Evolutionary conservation across 2,329 filamentous ascomycete genomes (phyloP), one percentile per base, ranked within the genome.

Genomic region (Colletotrichum sansevieriae): DNA sequence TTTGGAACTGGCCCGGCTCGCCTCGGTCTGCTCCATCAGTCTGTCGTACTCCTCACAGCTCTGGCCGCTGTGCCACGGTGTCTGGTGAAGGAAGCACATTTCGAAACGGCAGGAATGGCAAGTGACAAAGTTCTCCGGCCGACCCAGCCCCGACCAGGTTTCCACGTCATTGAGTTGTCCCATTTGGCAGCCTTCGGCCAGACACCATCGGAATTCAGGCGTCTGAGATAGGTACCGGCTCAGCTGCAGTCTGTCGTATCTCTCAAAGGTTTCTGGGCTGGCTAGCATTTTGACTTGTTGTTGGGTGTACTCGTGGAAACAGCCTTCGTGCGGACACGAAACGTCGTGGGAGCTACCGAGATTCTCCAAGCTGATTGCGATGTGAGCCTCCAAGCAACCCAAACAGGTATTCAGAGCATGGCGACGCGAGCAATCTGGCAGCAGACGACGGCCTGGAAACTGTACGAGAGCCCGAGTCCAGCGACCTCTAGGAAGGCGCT

Each of bases 71-170:
- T 77, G 76, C 75, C 74, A 77, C 0, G 72, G 65, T 4, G 56
- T 62, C 49, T 75, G 71, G 68, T 75, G 75, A 1, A 44, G n/a
- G 57, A 72, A 76, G 65, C 76, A 77, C 73, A 75, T 76, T n/a
- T 49, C 59, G 15, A 73, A 74, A 29, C 41, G 29, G 63, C 77
- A 74, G 58, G 71, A 54, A 68, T 71, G 47, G 66, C 76, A 74
- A 39, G 47, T 15, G 64, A 78, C 68, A 35, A 57, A 46, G 54
- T 72, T 72, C 10, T 8, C 3, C 12, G 37, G n/a, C 33, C 3
- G 13, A 35, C n/a, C n/a, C 49, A n/a, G 15, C 15, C 29, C 3
- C 4, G 55, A 1, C 35, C 54, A 33, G 22, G 33, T 15, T 4
- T 47, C 22, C 35, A 56, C 37, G 52, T 73, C 72, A 63, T 75